phyloP scores from a whole-genome alignment of 2,329 filamentous ascomycete species.

The Chaetomiaceae sp. region DNA sequence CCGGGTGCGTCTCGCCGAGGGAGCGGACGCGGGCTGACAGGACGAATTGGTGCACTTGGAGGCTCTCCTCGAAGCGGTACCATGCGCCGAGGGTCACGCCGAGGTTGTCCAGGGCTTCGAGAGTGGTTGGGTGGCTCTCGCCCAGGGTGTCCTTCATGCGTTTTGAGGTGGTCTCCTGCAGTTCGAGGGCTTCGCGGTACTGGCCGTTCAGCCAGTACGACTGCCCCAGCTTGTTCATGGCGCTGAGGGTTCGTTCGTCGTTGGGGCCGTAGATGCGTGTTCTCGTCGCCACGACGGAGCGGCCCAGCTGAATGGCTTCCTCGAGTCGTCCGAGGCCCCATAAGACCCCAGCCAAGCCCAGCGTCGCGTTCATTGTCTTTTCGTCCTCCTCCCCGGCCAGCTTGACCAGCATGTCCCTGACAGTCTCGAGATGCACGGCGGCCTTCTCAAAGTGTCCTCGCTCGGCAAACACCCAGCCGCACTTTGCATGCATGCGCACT shows the following conservation, averaged over 20 bases:
- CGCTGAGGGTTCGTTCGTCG: not conserved
- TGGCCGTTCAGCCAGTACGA: constrained; percentile 4
- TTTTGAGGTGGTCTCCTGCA: not conserved
- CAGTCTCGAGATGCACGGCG: not conserved
- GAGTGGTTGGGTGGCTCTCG: not conserved
- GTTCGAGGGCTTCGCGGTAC: not conserved
- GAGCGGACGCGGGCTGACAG: not conserved
- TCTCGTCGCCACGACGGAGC: not conserved
- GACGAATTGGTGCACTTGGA: not conserved
- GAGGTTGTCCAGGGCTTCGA: not conserved
- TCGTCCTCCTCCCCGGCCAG: not conserved
- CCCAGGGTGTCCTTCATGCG: not conserved
- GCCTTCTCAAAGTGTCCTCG: not conserved
- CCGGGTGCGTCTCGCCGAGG: not conserved
- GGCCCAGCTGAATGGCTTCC: not conserved
- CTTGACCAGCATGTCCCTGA: constrained; percentile 1
- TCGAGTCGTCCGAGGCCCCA: not conserved
- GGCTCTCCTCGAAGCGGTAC: constrained; percentile 1
- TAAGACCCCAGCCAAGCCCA: not conserved
- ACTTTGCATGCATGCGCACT: constrained; percentile 2
- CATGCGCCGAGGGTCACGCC: not conserved
- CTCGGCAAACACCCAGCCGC: not conserved
- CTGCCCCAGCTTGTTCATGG: constrained; percentile 1
- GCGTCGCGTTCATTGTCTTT: constrained; percentile 2
- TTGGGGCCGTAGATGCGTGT: not conserved